A percentile compares a stretch with the other conserved stretches of the same genome.
These are phyloP conservation scores for Blastobotrys apis DNA, from an alignment of 1,139 yeast species.

Conservation along the genomic window DNA sequence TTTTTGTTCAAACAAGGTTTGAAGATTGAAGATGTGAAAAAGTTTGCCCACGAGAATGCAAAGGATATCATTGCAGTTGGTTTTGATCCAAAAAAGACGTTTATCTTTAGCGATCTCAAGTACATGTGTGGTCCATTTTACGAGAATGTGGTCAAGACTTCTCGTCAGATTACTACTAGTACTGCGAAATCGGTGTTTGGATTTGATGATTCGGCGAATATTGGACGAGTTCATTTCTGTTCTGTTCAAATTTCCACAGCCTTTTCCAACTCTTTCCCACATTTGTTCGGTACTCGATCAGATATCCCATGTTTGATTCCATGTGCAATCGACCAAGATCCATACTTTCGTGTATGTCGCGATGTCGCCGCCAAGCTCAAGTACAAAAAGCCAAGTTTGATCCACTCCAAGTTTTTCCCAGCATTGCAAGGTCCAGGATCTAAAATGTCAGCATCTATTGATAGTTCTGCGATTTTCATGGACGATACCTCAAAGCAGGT, in stretches of 20 bases:
- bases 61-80: constrained; percentile 95
- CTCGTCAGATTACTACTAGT: constrained; percentile 92
- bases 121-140: constrained; percentile 94
- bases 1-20: constrained; percentile 88
- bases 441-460: constrained; percentile 95
- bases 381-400: constrained; percentile 83
- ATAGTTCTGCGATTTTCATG: constrained; percentile 82
- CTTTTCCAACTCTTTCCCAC: constrained; percentile 94
- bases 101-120: constrained; percentile 84
- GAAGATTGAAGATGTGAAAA: constrained; percentile 82
- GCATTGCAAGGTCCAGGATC: constrained; percentile 96
- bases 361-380: constrained; percentile 94
- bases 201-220: constrained; percentile 88
- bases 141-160: constrained; percentile 89
- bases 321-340: constrained; percentile 99
- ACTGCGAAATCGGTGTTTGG: constrained; percentile 99
- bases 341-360: constrained; percentile 95
- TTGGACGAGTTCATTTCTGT: constrained; percentile 93
- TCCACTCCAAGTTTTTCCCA: constrained; percentile 96
- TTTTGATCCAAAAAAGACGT: constrained; percentile 89
- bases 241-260: constrained; percentile 95
- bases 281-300: constrained; percentile 73
- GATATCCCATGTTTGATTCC: constrained; percentile 93
- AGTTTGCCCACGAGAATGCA: constrained; percentile 68
- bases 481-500: constrained; percentile 91